phyloP scores from a whole-genome alignment of 345 rosid genomes.

The Syzygium jambos region DNA sequence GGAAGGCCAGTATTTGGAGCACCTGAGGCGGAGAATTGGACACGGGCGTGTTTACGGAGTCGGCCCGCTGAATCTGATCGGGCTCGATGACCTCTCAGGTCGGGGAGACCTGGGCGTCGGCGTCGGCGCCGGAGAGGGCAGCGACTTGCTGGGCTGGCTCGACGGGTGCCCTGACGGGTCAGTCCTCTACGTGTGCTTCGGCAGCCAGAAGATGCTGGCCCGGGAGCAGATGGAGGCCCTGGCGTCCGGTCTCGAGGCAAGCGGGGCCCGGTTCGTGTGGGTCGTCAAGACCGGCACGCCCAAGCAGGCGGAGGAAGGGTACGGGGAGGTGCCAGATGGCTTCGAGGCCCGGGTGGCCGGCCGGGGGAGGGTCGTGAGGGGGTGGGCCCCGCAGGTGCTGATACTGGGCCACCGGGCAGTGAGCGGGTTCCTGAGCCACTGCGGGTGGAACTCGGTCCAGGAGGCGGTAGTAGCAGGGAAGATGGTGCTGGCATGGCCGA shows the following conservation, averaged over 20 bases:
- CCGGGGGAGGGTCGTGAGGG: slow-evolving; percentile 31
- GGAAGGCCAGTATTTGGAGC: slow-evolving; percentile 30
- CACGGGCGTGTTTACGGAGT: slow-evolving; percentile 38
- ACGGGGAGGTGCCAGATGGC: slow-evolving; percentile 22
- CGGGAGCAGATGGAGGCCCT: slow-evolving; percentile 37
- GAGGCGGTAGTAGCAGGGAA: slow-evolving; percentile 47
- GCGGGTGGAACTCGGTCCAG: slow-evolving; percentile 69
- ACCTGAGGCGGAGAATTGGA: slow-evolving; percentile 26
- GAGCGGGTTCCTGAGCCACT: slow-evolving; percentile 56
- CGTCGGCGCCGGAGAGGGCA: background rate
- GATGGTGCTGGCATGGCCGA: slow-evolving; percentile 46
- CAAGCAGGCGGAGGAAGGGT: slow-evolving; percentile 3
- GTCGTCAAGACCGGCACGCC: slow-evolving; percentile 29
- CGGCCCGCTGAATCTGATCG: slow-evolving; percentile 45
- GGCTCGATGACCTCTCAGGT: slow-evolving; percentile 4
- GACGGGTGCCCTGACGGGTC: slow-evolving; percentile 42
- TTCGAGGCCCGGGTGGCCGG: slow-evolving; percentile 35
- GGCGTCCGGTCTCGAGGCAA: slow-evolving; percentile 40
- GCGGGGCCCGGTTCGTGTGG: slow-evolving; percentile 50
- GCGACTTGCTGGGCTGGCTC: slow-evolving; percentile 32
- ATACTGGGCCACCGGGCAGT: slow-evolving; percentile 47
- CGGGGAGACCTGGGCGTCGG: background rate
- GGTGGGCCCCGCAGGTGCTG: slow-evolving; percentile 54
- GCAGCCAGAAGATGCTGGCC: slow-evolving; percentile 40
- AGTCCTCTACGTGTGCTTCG: slow-evolving; percentile 56